These are phyloP conservation scores for Aspergillus fumigatus DNA, from an alignment of 2,329 filamentous ascomycete species.

Conservation along the genomic window DNA sequence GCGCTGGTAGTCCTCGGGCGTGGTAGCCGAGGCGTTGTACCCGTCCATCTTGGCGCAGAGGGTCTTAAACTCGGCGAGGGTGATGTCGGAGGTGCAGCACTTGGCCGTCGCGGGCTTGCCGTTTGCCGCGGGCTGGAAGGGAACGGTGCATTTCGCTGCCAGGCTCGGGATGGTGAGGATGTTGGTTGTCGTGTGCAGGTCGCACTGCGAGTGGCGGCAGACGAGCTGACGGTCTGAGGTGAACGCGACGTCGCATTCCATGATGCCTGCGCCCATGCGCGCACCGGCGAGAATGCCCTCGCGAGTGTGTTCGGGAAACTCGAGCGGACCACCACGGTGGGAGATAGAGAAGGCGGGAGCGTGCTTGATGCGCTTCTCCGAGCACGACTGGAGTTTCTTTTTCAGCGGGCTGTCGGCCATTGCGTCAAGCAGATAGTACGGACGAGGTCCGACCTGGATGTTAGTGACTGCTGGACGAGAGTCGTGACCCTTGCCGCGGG, in stretches of 20 bases:
- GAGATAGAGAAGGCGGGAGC: conserved; percentile 15
- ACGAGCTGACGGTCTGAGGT: conserved; percentile 15
- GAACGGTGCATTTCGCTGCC: conserved; percentile 14
- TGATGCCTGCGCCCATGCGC: conserved; percentile 16
- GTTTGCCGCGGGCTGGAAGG: conserved; percentile 13
- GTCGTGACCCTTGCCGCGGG: neutral
- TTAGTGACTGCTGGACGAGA: conserved; percentile 7
- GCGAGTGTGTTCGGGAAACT: conserved; percentile 16
- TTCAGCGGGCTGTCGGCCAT: conserved; percentile 17
- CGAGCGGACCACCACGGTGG: conserved; percentile 15
- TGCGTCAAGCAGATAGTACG: conserved; percentile 16
- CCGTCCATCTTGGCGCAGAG: conserved; percentile 20
- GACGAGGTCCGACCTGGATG: conserved; percentile 17
- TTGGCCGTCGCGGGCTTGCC: conserved; percentile 7
- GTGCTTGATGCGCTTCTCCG: conserved; percentile 13
- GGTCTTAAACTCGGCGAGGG: conserved; percentile 14
- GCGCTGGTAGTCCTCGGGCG: conserved; percentile 16
- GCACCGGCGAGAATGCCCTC: conserved; percentile 15
- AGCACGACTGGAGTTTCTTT: conserved; percentile 10
- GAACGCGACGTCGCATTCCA: conserved; percentile 18
- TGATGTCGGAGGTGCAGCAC: conserved; percentile 19
- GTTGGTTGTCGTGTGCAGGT: conserved; percentile 18
- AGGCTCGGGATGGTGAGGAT: conserved; percentile 16
- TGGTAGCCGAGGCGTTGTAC: conserved; percentile 12
- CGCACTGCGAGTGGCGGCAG: conserved; percentile 19